Evolutionary conservation across 2,329 filamentous ascomycete genomes (phyloP), one percentile per base, ranked within the genome.

Genomic region (Chrysoporthe puriensis): DNA sequence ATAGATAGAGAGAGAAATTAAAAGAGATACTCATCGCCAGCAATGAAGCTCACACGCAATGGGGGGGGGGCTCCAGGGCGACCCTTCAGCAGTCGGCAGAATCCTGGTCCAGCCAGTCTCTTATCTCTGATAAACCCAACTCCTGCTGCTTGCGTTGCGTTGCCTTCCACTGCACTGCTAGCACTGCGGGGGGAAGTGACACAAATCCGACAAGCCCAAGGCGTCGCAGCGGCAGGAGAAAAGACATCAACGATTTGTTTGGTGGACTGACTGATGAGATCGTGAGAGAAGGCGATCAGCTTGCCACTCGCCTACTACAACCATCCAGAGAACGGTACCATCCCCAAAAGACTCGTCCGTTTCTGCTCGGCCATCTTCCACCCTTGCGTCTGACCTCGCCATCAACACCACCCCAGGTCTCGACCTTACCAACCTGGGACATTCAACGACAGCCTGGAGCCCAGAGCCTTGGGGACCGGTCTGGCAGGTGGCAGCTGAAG

Each of bases 361-460:
- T 62, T 14, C 34, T 18, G 56, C 26, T 59, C 59, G 16, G 48
- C 44, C 16, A 62, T 62, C 59, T 13, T 48, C 59, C 26, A 62
- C 43, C 59, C 59, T 62, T 62, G 59, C 43, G 43, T 62, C 59
- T 62, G 59, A 62, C 59, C 32, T 62, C 59, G 48, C 26, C 43
- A 50, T 48, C 59, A 42, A 59, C 56, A 59, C 56, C 56, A 59
- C 16, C 56, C 26, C 59, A 48, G 43, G 48, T n/a, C 43, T 40
- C 43, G 59, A 62, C 59, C 43, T 48, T 48, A 48, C 43, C 59
- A 7, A 62, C 43, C 59, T 62, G 32, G 59, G 59, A 50, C 21
- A 48, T 46, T 18, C 58, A 61, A 26, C 58, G n/a, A 61, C 58
- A 44, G 14, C 18, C n/a, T 32, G 58, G 52, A 34, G 32, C 32